Evolutionary conservation across 1,284 basidiomycete species (phyloP).

Genomic region (Agaricales sp.): DNA sequence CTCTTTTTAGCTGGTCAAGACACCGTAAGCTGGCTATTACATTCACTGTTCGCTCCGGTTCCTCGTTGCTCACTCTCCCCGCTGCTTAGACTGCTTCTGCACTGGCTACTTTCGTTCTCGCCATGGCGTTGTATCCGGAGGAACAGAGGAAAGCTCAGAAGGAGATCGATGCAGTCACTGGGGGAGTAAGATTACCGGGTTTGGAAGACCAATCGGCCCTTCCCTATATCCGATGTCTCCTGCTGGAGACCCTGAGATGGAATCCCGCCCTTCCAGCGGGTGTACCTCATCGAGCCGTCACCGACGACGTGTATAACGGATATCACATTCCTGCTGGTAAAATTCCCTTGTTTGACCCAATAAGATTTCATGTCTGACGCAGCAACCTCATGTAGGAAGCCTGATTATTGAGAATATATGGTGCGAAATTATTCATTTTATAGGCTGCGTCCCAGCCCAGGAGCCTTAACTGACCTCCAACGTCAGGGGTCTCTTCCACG

Average conservation of each 20-base stretch:
- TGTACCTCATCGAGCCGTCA: constrained; percentile 16
- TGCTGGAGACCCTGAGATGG: constrained; percentile 15
- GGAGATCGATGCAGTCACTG: constrained; percentile 17
- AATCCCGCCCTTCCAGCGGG: constrained; percentile 8
- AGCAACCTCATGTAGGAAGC: background rate
- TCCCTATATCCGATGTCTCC: constrained; percentile 15
- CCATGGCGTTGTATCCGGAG: constrained; percentile 17
- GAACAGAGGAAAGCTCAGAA: constrained; percentile 15
- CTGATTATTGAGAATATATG: background rate
- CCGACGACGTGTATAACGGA: constrained; percentile 18
- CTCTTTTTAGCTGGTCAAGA: background rate
- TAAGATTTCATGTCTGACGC: background rate
- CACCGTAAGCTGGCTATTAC: no score
- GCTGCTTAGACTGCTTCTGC: background rate
- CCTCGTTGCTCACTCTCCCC: background rate
- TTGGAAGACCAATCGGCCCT: constrained; percentile 14
- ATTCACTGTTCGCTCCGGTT: no score
- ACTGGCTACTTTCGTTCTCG: constrained; percentile 11
- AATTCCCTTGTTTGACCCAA: constrained; percentile 13
- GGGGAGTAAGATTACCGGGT: constrained; percentile 15
- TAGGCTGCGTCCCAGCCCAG: no score
- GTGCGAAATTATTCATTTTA: no score
- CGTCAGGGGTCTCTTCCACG: constrained; percentile 9
- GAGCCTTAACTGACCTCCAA: no score
- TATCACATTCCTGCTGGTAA: constrained; percentile 20